Evolutionary conservation across 306 rosid species (phyloP), one percentile per base, ranked within the genome.

Genomic region (Luffa acutangula): DNA sequence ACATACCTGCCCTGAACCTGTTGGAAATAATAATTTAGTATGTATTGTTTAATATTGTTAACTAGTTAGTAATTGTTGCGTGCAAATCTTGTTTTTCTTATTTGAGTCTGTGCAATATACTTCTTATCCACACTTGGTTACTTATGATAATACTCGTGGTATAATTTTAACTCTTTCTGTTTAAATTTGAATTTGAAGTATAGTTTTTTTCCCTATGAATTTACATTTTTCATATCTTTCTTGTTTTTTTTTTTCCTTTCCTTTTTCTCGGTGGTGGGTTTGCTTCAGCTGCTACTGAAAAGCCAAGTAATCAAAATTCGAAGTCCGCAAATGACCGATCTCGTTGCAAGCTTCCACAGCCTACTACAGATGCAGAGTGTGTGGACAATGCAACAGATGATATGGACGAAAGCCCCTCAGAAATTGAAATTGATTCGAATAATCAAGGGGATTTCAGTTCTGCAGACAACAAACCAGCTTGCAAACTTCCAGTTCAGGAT

Each of bases 401-500:
- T 48, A 75, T 75, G 46, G 78, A 53, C 60, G 48, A 75, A 77
- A 77, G 21, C 56, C 9, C 39, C 34, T 25, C 71, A 58, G 54
- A 42, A 59, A 57, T 43, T 59, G 71, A 34, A 58, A 21, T 77
- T 59, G 31, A 42, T 59, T 46, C 71, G 0, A 45, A 43, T 42
- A 42, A 42, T 63, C 70, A 34, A 62, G 83, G 77, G 78, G 85
- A 72, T 39, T 63, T 46, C 51, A 54, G 45, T 66, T 75, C 79
- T 81, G 65, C 65, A 70, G 80, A 58, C 48, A 74, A 56, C 13
- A 81, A 74, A 77, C 81, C 70, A 41, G 36, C 2, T 76, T 82
- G 62, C 56, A 79, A 86, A 79, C 67, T 67, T 73, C 79, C 77
- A 45, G 83, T 81, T 78, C 81, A 78, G 80, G 82, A 37, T 80